Percentiles rank a stretch among this genome's conserved stretches.
Conservation (phyloP, 2,329 filamentous ascomycete genomes). For the Clonostachys byssicola region DNA sequence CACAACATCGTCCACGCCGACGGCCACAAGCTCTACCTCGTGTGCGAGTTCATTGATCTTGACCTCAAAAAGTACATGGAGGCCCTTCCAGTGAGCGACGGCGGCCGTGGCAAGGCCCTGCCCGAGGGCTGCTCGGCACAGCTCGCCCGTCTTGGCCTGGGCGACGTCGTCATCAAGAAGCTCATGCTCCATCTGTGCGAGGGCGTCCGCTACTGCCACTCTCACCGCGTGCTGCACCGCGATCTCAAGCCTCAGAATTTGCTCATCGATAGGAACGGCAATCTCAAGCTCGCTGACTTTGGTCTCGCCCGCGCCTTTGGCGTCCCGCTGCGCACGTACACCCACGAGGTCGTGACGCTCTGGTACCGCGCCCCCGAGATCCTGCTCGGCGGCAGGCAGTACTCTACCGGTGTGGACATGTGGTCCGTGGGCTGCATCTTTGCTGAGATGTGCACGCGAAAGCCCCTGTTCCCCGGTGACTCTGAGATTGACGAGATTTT, state of each 20-base stretch:
- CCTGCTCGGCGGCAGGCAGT: constrained; percentile 83
- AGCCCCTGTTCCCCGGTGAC: constrained; percentile 88
- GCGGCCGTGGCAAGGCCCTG: constrained; percentile 79
- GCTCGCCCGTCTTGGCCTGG: constrained; percentile 66
- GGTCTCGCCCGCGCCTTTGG: constrained; percentile 86
- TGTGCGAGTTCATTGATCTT: constrained; percentile 86
- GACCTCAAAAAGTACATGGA: constrained; percentile 98
- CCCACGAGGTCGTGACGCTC: constrained; percentile 90
- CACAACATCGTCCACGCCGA: constrained; percentile 93
- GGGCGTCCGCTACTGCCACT: constrained; percentile 84
- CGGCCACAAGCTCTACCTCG: constrained; percentile 90
- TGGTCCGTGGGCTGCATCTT: constrained; percentile 95
- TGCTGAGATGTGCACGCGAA: constrained; percentile 93
- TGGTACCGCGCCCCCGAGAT: constrained; percentile 94
- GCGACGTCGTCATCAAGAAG: constrained; percentile 80
- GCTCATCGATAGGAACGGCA: constrained; percentile 80
- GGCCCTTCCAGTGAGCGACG: constrained; percentile 76
- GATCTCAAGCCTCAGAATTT: constrained; percentile 90
- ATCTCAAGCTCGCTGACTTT: constrained; percentile 88
- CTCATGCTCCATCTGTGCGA: constrained; percentile 88
- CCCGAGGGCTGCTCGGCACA: constrained; percentile 69
- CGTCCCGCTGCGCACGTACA: constrained; percentile 89
- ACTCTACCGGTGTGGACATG: constrained; percentile 93
- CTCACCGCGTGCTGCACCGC: constrained; percentile 80
- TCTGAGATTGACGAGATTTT: constrained; percentile 54